A percentile compares a stretch with the other conserved stretches of the same genome.
Conservation (phyloP, 2,329 filamentous ascomycete species). For the Clarireedia hainanense region DNA sequence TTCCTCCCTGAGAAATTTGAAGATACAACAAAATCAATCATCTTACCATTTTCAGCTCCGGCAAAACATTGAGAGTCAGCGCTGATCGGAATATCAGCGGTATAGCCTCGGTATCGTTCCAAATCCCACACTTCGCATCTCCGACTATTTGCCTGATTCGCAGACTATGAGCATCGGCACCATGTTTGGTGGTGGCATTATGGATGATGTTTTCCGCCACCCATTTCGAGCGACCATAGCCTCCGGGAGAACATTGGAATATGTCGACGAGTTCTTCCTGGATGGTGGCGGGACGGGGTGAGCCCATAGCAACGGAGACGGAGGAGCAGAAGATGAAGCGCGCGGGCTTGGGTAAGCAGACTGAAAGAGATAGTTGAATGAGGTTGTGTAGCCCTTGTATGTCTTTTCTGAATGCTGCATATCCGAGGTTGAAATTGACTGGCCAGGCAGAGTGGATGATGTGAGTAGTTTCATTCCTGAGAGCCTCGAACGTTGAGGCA, state of each 20-base stretch:
- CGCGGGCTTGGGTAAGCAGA: conserved; percentile 23
- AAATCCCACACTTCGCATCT: conserved; percentile 37
- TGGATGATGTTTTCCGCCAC: conserved; percentile 39
- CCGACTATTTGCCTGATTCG: conserved; percentile 44
- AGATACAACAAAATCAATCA: background rate
- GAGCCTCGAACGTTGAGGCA: conserved; percentile 19
- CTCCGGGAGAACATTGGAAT: conserved; percentile 36
- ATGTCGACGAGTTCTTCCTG: conserved; percentile 29
- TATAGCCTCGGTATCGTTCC: conserved; percentile 44
- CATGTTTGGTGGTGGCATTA: conserved; percentile 26
- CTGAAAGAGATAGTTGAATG: conserved; percentile 30
- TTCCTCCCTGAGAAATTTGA: background rate
- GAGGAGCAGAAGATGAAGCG: conserved; percentile 33
- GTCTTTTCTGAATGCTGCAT: conserved; percentile 38
- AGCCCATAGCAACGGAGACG: conserved; percentile 26
- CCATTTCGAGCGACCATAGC: conserved; percentile 41
- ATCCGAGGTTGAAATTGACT: conserved; percentile 47
- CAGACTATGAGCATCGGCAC: conserved; percentile 31
- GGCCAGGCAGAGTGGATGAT: conserved; percentile 46
- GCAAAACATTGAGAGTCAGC: conserved; percentile 33
- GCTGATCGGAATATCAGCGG: conserved; percentile 42
- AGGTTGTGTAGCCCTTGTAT: conserved; percentile 39
- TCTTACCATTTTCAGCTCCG: conserved; percentile 33
- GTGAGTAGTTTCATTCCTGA: conserved; percentile 30
- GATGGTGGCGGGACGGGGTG: conserved; percentile 24